Conservation (phyloP, 345 rosid genomes). For the Mangifera indica region DNA sequence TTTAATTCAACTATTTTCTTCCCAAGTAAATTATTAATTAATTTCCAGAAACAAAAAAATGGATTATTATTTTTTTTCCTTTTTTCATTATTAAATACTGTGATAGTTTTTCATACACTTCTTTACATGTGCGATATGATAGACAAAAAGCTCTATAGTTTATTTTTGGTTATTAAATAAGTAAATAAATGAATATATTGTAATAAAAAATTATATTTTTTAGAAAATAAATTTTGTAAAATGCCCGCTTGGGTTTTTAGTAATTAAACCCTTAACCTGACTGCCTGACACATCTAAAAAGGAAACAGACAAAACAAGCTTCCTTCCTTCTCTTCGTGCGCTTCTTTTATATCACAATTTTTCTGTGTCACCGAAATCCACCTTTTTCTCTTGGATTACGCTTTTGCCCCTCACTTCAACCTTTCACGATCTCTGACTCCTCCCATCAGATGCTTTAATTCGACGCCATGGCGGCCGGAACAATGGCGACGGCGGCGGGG, state of each 20-base stretch:
- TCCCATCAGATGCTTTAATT: neutral
- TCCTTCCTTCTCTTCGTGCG: neutral
- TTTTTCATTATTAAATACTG: too few species aligned
- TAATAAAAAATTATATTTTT: too few species aligned
- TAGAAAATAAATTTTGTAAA: neutral
- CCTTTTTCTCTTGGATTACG: neutral
- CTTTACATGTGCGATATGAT: too few species aligned
- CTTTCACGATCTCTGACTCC: neutral
- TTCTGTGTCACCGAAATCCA: neutral
- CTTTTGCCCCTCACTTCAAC: neutral
- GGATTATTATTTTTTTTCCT: too few species aligned
- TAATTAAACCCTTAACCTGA: neutral
- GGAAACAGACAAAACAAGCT: neutral
- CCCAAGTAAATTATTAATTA: too few species aligned
- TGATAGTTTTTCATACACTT: too few species aligned
- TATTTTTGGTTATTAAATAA: too few species aligned
- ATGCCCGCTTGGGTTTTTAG: neutral
- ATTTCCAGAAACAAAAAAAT: too few species aligned
- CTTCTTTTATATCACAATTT: too few species aligned
- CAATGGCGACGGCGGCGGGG: conserved; percentile 71
- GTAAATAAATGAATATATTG: too few species aligned
- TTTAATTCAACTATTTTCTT: neutral
- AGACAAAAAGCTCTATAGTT: too few species aligned
- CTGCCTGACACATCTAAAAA: neutral
- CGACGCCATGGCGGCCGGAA: conserved; percentile 71